Conservation (phyloP, 2,329 filamentous ascomycete species). For the Elsinoe necatrix region DNA sequence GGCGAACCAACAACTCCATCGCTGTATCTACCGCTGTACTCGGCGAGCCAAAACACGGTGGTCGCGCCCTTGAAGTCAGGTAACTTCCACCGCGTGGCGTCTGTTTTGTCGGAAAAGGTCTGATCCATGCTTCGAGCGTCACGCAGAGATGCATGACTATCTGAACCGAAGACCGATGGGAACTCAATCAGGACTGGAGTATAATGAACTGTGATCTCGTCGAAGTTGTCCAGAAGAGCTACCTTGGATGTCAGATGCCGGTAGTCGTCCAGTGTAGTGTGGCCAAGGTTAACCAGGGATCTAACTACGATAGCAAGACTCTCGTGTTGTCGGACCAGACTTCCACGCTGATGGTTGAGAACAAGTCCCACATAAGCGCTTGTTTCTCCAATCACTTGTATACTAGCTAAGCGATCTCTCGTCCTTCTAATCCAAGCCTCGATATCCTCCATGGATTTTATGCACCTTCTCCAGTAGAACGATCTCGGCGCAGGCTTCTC, state of each 20-base stretch:
- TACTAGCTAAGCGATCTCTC: conserved; percentile 65
- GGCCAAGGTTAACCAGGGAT: conserved; percentile 67
- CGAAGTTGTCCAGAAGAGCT: conserved; percentile 66
- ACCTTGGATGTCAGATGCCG: conserved; percentile 59
- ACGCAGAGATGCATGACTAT: conserved; percentile 57
- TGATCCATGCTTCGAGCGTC: conserved; percentile 64
- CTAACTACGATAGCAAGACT: conserved; percentile 71
- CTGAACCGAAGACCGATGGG: conserved; percentile 70
- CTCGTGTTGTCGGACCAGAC: conserved; percentile 83
- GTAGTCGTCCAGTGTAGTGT: conserved; percentile 64
- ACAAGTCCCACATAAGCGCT: conserved; percentile 63
- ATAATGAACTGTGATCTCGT: conserved; percentile 67
- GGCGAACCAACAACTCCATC: conserved; percentile 58
- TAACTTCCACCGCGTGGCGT: conserved; percentile 63
- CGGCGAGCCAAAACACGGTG: conserved; percentile 78
- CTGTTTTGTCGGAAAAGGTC: conserved; percentile 56
- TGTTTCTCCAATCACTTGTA: conserved; percentile 62
- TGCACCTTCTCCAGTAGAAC: conserved; percentile 64
- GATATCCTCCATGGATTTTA: conserved; percentile 66
- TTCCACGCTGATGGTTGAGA: conserved; percentile 69
- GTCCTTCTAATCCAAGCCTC: conserved; percentile 69
- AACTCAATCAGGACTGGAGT: conserved; percentile 70
- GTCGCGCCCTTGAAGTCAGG: conserved; percentile 71
- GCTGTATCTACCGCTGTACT: conserved; percentile 84
- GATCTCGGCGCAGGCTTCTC: conserved; percentile 47